Base-by-base conservation (phyloP, 257 asterid species). In the Cruciata laevipes region DNA sequence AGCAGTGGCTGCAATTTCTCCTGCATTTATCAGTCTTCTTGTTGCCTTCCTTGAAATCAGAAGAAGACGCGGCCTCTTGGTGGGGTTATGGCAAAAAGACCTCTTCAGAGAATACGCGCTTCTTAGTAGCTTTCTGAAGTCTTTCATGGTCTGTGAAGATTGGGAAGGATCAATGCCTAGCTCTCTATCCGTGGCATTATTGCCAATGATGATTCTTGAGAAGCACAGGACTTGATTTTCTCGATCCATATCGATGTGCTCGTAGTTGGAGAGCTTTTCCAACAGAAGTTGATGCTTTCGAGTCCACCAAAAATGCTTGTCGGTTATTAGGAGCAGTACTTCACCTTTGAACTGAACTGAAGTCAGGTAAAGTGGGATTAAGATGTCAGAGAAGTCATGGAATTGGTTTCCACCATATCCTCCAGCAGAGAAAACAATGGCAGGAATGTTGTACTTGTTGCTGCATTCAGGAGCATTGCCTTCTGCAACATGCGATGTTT, bases 361-460 rank as follows among this genome's bases (percentile, higher is more conserved):
- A 2, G 92, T 84, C 16, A 73, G 30, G 73, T 71, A 84, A 27
- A 86, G 76, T 0, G 91, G 95, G 24, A 86, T 63, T 63, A 89
- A 49, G 14, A 87, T 73, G 67, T 89, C 95, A 65, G 82, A 35
- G 77, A 87, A 75, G 62, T 71, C 83, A 73, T 89, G 96, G 84
- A 77, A 89, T 23, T 37, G 75, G 82, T 89, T 87, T 5, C 73
- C 83, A 35, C 83, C 53, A 69, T 80, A 74, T 5, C 85, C 87
- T 23, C 81, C 84, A 12, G 72, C 67, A 27, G 95, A 82, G 83
- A 89, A 85, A 7, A 85, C 65, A 70, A 87, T 16, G 1, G 90
- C 90, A 0, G 88, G 90, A 31, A 66, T 25, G 20, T 21, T 68
- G 59, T 73, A 72, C 25, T 32, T 75, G 25, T 61, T 80, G 23